Evolutionary conservation across 768 basidiomycete genomes (phyloP), one percentile per base, ranked within the genome.

Genomic region (Tephrocybe sp.): DNA sequence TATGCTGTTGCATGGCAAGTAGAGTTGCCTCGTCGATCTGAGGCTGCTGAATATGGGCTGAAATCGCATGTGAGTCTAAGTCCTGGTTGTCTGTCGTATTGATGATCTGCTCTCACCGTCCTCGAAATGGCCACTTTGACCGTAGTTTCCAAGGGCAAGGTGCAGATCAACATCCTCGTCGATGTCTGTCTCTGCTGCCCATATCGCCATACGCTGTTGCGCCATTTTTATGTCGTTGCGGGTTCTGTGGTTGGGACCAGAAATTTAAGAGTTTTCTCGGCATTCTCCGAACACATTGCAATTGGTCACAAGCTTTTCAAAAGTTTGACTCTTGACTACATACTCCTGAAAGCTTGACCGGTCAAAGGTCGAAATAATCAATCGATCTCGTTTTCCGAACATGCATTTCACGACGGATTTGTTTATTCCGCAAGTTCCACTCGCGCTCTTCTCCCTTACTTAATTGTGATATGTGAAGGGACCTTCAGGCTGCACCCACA

Each of bases 101-200:
- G 37, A 15, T 31, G 22, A 31, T 22, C 40, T n/a, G n/a, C 16
- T 58, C 72, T 56, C 55, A 84, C 86, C 81, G 57, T 87, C 84
- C 37, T 88, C 85, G 61, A 84, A 87, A 47, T 77, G 73, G 3
- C 79, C 81, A 57, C 73, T 81, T 61, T 83, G 84, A n/a, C 81
- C 83, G 58, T 85, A 87, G 60, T 72, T 83, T 51, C 81, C 86
- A 52, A 86, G 79, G 11, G 83, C 80, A 45, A 87, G 73, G 53
- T 77, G 79, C 37, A 90, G 73, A 59, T 89, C 87, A 31, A 86
- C 85, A 60, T 89, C 90, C 51, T 90, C 87, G 54, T 92, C 90
- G 52, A 89, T 75, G 60, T 92, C 90, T 5, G 80, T 78, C 58
- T 92, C 89, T 6, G 85, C 74, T n/a, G 80, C 81, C 88, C 89